Base-by-base conservation (phyloP, 306 rosid species). In the Quercus rubra region DNA sequence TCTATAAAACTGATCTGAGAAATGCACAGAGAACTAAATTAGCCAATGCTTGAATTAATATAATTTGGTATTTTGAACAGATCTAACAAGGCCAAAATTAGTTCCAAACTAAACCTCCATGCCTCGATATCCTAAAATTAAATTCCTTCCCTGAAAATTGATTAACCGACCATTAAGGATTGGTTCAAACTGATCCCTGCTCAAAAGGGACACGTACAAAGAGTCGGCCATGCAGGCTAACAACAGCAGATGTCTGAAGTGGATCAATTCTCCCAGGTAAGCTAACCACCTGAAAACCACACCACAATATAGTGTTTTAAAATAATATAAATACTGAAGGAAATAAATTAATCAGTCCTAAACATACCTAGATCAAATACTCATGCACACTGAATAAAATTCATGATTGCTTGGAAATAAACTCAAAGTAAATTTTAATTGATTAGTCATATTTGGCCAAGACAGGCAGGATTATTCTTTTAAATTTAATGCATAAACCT, bases 121-220 rank as follows among this genome's bases (percentile, higher is more conserved):
- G 77, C 81, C 83, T 74, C 74, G 69, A 33, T 75, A 23, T 76
- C 81, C 68, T 28, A 59, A 49, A 74, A 66, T 70, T 41, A 28
- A 31, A 63, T 63, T 52, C 80, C 80, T 76, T 70, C 74, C 35
- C 38, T 33, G 20, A 18, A 72, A 80, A 76, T 63, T 51, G 73
- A 73, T 58, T 78, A 78, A 63, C 54, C 56, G 71, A 23, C 20
- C 76, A 30, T 71, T 35, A 68, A 25, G 62, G 71, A 58, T 41
- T 70, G 83, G 52, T 71, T 89, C 85, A 91, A 46, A 77, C 57
- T 38, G 87, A 75, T 71, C 87, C 86, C 76, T 86, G 87, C 83
- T 91, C 97, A 59, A 91, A 91, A n/a, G 97, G 97, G 59, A 91
- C 90, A 1, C 96, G 93, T 43, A 91, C 96, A 63, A 85, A 88